Evolutionary conservation across 208 protist species (phyloP).

Genomic region (Acanthamoeba castellanii): DNA sequence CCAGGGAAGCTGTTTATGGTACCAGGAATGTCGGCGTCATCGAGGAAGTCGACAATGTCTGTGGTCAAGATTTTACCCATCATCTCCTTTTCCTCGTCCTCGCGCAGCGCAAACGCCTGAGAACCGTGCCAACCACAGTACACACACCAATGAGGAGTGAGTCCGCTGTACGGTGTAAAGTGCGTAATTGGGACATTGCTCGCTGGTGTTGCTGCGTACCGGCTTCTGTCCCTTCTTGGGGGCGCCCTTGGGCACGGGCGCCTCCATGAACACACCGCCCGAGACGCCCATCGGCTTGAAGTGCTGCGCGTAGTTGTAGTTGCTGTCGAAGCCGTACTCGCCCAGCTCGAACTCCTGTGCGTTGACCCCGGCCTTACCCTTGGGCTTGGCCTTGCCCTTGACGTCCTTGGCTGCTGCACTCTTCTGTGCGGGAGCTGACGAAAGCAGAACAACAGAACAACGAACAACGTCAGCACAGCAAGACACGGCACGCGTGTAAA

Average conservation of each 20-base stretch:
- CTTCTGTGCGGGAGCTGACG: not conserved
- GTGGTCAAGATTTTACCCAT: not conserved
- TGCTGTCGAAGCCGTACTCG: conserved; percentile 63
- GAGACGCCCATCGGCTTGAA: conserved; percentile 66
- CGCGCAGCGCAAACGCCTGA: conserved; percentile 43
- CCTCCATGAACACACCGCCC: conserved; percentile 65
- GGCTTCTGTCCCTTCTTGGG: conserved; percentile 24
- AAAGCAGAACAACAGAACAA: not conserved
- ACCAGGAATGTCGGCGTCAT: not conserved
- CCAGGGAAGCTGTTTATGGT: not conserved
- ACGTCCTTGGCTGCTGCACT: not conserved
- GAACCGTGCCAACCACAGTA: not conserved
- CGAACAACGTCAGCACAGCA: not conserved
- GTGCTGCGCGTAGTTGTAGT: conserved; percentile 61
- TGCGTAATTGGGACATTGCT: too few species aligned
- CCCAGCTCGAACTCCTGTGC: conserved; percentile 59
- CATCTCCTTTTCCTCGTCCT: conserved; percentile 43
- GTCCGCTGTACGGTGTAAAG: not conserved
- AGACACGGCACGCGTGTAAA: not conserved
- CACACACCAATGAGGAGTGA: not conserved
- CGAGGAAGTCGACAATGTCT: conserved; percentile 36
- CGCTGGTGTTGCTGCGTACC: not conserved
- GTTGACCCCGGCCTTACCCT: not conserved
- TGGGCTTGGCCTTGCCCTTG: conserved; percentile 9
- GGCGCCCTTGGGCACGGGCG: conserved; percentile 12